A percentile compares a stretch with the other conserved stretches of the same genome.
Evolutionary conservation across 768 basidiomycete genomes (phyloP).

Genomic region (Kwoniella europaea): DNA sequence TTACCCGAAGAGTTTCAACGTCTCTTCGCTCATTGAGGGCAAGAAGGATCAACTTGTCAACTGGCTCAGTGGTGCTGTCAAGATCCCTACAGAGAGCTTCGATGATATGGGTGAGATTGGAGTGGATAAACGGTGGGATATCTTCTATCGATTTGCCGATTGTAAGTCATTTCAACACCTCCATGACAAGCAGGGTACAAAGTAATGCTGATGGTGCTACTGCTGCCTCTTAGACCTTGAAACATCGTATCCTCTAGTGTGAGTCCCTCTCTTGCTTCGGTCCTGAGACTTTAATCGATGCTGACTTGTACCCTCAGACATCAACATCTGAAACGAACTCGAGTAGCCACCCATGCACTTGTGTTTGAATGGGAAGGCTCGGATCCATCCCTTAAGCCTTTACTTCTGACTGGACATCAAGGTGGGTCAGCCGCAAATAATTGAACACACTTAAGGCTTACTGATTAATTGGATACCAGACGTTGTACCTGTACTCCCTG

Average conservation of each 20-base stretch:
- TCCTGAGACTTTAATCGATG: no score
- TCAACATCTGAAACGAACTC: slow-evolving; percentile 66
- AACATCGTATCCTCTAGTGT: slow-evolving; percentile 69
- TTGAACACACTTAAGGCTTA: not conserved
- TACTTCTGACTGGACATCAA: slow-evolving; percentile 62
- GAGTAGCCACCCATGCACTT: slow-evolving; percentile 76
- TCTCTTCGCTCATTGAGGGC: slow-evolving; percentile 29
- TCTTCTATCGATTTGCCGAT: slow-evolving; percentile 44
- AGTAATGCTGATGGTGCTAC: not conserved
- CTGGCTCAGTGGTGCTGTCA: slow-evolving; percentile 48
- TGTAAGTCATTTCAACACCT: slow-evolving; percentile 32
- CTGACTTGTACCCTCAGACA: slow-evolving; percentile 61
- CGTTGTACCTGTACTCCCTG: slow-evolving; percentile 52
- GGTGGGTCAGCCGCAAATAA: slow-evolving; percentile 27
- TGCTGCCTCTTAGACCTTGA: slow-evolving; percentile 59
- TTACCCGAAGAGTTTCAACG: slow-evolving; percentile 31
- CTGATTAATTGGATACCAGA: slow-evolving; percentile 24
- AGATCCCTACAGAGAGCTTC: slow-evolving; percentile 51
- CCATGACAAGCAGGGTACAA: not conserved
- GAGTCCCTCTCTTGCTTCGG: slow-evolving; percentile 31
- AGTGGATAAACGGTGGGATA: slow-evolving; percentile 49
- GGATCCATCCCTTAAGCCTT: slow-evolving; percentile 68
- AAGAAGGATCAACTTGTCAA: slow-evolving; percentile 35
- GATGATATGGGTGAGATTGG: slow-evolving; percentile 53
- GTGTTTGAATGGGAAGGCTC: slow-evolving; percentile 74